These are phyloP conservation scores for Ophiostoma perfectum DNA, from an alignment of 2,329 filamentous ascomycete genomes.

Conservation along the genomic window DNA sequence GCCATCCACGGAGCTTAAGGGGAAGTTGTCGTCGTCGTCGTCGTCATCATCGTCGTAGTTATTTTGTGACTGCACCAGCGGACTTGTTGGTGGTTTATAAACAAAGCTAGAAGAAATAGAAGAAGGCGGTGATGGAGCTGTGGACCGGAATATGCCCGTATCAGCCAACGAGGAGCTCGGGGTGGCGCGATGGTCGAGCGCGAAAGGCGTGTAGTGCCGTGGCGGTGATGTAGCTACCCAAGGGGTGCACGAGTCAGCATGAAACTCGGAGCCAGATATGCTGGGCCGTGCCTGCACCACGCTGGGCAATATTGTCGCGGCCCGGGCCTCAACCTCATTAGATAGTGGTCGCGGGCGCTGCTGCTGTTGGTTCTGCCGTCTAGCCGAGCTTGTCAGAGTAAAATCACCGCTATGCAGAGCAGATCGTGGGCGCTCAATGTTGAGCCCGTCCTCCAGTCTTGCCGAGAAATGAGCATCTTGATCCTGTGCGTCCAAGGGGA, in stretches of 20 bases:
- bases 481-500: conserved; percentile 28
- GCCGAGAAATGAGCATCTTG: conserved; percentile 37
- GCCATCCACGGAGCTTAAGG: conserved; percentile 47
- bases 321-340: conserved; percentile 2
- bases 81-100: conserved; percentile 85
- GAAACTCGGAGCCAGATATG: conserved; percentile 21
- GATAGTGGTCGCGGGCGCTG: background rate
- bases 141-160: conserved; percentile 31
- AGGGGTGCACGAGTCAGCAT: conserved; percentile 27
- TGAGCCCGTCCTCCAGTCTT: conserved; percentile 49
- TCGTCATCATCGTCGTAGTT: conserved; percentile 56
- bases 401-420: conserved; percentile 65
- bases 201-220: conserved; percentile 45
- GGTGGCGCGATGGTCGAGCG: conserved; percentile 34
- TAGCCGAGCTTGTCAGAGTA: conserved; percentile 36
- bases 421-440: conserved; percentile 78
- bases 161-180: background rate
- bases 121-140: conserved; percentile 56
- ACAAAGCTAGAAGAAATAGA: conserved; percentile 74
- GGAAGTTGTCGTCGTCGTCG: conserved; percentile 33
- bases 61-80: conserved; percentile 80
- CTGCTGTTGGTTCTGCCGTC: background rate
- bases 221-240: conserved; percentile 56
- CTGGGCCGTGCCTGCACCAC: background rate
- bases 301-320: conserved; percentile 2